Base-by-base conservation (phyloP, 2,329 filamentous ascomycete species). In the Alternaria sp. region DNA sequence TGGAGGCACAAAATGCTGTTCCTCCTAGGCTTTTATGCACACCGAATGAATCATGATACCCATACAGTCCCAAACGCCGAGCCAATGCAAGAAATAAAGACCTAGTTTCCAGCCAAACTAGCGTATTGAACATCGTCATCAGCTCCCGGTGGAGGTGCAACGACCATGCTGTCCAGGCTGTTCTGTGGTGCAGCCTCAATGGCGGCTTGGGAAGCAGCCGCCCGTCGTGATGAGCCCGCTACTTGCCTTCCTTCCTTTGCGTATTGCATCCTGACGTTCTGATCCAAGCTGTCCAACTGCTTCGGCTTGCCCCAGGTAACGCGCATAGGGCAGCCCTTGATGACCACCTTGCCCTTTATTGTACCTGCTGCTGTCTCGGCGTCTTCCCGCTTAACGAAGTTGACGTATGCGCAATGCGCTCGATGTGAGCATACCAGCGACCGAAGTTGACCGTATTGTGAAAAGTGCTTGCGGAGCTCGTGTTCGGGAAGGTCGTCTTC, bases 401-500 rank as follows among this genome's bases (percentile, higher is more conserved):
- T 99, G 81, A 99, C 85, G 77, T 98, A 99, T 1, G 96, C 96
- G 79, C 94, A 98, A 77, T 98, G 96, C 15, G 95, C 95, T 83
- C 97, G 93, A 82, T 99, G 96, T 7, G 94, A 97, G 81, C 96
- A 98, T 40, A 99, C 91, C 15, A 99, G 83, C 25, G 93, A 97
- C 73, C 96, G 92, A 63, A 99, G 90, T 75, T 95, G 93, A 67
- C 96, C 96, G 73, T 94, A 93, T 17, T 88, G 87, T 64, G 93
- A 89, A 83, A 99, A 99, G 80, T 96, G 96, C 3, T 93, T 91
- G 51, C 96, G 91, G 25, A 99, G 85, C 73, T 94, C 93, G 81
- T 94, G 90, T 80, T 99, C 96, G 3, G 95, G 94, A 7, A 99
- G 85, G 74, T 99, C 96, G 77, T 99, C 96, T 80, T 99, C 96